Evolutionary conservation across 1,284 basidiomycete species (phyloP), one percentile per base, ranked within the genome.

Genomic region (Ganoderma resinaceum): DNA sequence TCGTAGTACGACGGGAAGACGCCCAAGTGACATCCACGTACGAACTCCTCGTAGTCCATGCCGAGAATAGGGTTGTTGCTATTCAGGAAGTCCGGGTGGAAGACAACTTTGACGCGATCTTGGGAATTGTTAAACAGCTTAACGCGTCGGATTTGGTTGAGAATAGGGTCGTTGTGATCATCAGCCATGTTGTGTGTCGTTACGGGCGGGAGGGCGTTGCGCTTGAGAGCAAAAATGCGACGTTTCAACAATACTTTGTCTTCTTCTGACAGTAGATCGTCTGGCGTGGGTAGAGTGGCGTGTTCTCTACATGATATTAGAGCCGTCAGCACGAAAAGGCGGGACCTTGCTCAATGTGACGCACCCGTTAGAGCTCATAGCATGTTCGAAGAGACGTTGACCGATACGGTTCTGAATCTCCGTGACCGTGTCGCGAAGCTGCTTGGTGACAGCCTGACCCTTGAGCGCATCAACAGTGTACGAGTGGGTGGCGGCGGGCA

Each of bases 121-220:
- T 85, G 77, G 29, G 87, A 82, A 46, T 86, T 80, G 82, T 99
- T 98, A 89, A 98, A 98, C 40, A 99, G 84, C 80, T 96, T 92
- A 35, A 98, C 96, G 18, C 95, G 89, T 35, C 97, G 90, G 71
- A 99, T 94, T 80, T 99, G 97, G 83, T 93, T 98, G 65, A 99
- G 82, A 74, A 99, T 95, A 6, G 97, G 97, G 78, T 99, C 97
- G 76, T 84, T 91, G 60, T 86, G 82, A 79, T 99, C 97, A 79
- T 99, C 97, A 38, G 88, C 89, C 97, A 99, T 99, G 84, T 99
- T 99, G 86, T 99, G 97, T 20, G 97, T 99, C 43, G 93, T 93
- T 52, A 99, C 88, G 0, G 97, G 95, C 0, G 97, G 97, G 26
- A 97, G 88, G 29, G 95, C 91, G 83, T 94, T 95, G 71, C 97